A percentile compares a stretch with the other conserved stretches of the same genome.
These are phyloP conservation scores for Sphenostylis stenocarpa DNA, from an alignment of 306 rosid genomes.

Conservation along the genomic window DNA sequence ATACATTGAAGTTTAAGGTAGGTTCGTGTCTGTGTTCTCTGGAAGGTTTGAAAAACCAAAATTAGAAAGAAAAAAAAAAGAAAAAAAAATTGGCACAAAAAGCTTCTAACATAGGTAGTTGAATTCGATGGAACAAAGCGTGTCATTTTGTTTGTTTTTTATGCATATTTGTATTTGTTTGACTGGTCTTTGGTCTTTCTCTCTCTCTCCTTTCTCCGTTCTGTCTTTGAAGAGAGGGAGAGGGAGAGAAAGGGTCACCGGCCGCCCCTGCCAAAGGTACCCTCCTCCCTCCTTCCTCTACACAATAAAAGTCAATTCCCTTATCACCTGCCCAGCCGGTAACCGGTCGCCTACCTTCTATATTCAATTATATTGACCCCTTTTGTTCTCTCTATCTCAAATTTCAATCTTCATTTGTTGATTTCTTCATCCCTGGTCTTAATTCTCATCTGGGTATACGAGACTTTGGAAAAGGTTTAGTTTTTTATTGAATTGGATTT, in stretches of 20 bases:
- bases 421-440: not conserved
- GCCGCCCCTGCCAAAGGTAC: constrained; percentile 35
- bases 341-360: constrained; percentile 13
- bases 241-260: constrained; percentile 35
- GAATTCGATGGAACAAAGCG: constrained; percentile 26
- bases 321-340: constrained; percentile 29
- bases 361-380: not conserved
- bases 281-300: constrained; percentile 3
- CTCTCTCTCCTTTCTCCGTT: not conserved
- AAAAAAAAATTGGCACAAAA: not conserved
- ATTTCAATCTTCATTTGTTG: constrained; percentile 6
- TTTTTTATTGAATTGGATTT: constrained; percentile 36
- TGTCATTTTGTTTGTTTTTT: not conserved
- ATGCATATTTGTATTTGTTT: constrained; percentile 5
- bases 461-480: constrained; percentile 8
- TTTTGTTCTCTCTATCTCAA: not conserved
- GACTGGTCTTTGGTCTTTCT: constrained; percentile 22
- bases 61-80: not conserved
- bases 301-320: constrained; percentile 8
- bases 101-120: not conserved
- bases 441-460: not conserved
- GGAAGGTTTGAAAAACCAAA: constrained; percentile 25
- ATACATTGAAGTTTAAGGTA: constrained; percentile 1
- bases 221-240: not conserved
- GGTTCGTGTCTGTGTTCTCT: constrained; percentile 13